Evolutionary conservation across 2,329 filamentous ascomycete species (phyloP), one percentile per base, ranked within the genome.

Genomic region (Arthrobotrys sinensis): DNA sequence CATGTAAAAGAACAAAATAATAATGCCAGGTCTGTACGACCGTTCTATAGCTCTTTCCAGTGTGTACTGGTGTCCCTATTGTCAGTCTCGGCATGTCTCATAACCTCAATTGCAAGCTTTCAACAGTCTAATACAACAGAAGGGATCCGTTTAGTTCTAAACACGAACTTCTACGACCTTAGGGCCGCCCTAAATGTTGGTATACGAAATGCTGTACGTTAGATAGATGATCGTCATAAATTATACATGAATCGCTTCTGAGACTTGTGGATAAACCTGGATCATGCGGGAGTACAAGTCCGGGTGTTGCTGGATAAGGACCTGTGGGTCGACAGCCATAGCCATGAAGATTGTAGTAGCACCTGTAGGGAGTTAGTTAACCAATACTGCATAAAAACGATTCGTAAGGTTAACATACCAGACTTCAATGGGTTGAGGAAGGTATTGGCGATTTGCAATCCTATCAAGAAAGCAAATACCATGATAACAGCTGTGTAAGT

Each of bases 351-450:
- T 16, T 4, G 55, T 60, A 28, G 55, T 34, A 28, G 55, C 55
- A 10, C 55, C 55, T 60, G 16, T 21, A 1, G 12, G 24, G 19
- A 43, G 24, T 40, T 5, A 48, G 53, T 52, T 32, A 52, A 38
- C 34, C 4, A 40, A 16, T 1, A 4, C 11, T 43, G 12, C 19
- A 43, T 28, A 5, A 21, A 40, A 10, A 60, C 24, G 36, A 14
- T 52, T 5, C 36, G n/a, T 40, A 19, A 68, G 86, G 84, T 7
- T 88, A 88, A 83, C 90, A 88, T 43, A n/a, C 95, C 95, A 82
- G 91, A 94, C 80, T 91, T 91, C 71, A 98, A 87, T 0, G 95
- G 95, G 0, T 93, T 95, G 38, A 95, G 92, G 85, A 97, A 96
- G 80, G 97, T 89, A 84, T 96, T 92, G 83, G 91, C 92, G 77